A percentile compares a stretch with the other conserved stretches of the same genome.
phyloP scores from a whole-genome alignment of 1,284 basidiomycete genomes.

The Rhodotorula sp. region DNA sequence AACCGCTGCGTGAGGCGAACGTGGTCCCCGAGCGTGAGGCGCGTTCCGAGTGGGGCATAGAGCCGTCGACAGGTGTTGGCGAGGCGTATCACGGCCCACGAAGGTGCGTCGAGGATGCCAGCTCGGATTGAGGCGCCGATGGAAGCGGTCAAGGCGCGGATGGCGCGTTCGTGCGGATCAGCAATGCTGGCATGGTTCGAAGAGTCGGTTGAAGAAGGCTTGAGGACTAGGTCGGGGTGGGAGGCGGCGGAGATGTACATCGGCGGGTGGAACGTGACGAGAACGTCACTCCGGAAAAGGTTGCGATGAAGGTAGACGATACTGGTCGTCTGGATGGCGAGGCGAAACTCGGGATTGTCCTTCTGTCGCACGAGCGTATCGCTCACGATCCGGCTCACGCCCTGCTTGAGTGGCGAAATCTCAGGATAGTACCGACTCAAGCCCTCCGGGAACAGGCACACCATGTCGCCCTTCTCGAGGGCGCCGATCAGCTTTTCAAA shows the following conservation, averaged over 20 bases:
- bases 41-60: slow-evolving; percentile 77
- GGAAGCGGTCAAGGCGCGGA: slow-evolving; percentile 62
- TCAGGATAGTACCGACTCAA: slow-evolving; percentile 76
- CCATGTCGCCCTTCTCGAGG: slow-evolving; percentile 70
- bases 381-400: slow-evolving; percentile 74
- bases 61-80: slow-evolving; percentile 72
- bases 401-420: slow-evolving; percentile 77
- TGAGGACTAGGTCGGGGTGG: slow-evolving; percentile 29
- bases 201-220: too few species aligned
- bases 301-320: slow-evolving; percentile 65
- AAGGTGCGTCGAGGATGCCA: slow-evolving; percentile 74
- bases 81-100: slow-evolving; percentile 70
- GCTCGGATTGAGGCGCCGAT: slow-evolving; percentile 67
- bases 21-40: slow-evolving; percentile 74
- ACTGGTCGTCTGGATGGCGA: slow-evolving; percentile 71
- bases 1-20: slow-evolving; percentile 66
- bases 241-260: slow-evolving; percentile 49
- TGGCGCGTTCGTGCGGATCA: slow-evolving; percentile 47
- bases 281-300: slow-evolving; percentile 77
- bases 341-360: slow-evolving; percentile 62
- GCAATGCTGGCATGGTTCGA: background rate
- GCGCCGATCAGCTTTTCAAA: slow-evolving; percentile 71
- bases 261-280: slow-evolving; percentile 76
- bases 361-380: slow-evolving; percentile 67
- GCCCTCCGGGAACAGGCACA: slow-evolving; percentile 59